Percentiles rank a stretch among this genome's conserved stretches.
These are phyloP conservation scores for Chlamydomonas schloesseri DNA, from an alignment of 139 green algal species.

Conservation along the genomic window DNA sequence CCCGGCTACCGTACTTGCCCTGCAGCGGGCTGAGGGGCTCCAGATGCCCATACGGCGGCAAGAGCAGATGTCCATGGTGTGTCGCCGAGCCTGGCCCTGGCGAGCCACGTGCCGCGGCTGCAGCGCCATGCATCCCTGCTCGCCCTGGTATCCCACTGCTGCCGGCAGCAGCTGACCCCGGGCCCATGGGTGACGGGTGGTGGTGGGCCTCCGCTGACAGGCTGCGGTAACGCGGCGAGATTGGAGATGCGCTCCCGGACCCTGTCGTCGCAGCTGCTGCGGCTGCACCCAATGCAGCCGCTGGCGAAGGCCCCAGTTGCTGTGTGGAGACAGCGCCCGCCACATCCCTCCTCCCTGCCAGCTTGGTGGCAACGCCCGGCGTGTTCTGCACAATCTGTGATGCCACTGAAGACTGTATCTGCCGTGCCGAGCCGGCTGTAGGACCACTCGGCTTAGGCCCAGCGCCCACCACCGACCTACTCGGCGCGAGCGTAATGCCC, in stretches of 20 bases:
- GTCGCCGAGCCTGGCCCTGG: background rate
- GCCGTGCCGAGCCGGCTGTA: too few species aligned
- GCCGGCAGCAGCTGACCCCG: too few species aligned
- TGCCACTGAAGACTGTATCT: too few species aligned
- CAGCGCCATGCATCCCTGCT: too few species aligned
- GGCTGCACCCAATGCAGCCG: background rate
- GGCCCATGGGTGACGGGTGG: too few species aligned
- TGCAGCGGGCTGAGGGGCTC: slow-evolving; percentile 2
- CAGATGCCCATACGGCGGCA: background rate
- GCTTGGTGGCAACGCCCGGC: background rate
- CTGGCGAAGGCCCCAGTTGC: too few species aligned
- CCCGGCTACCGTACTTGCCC: too few species aligned
- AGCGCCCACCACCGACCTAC: too few species aligned
- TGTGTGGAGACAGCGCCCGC: background rate
- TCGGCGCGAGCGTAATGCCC: background rate
- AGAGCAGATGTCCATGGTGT: background rate
- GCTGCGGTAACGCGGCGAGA: slow-evolving; percentile 8
- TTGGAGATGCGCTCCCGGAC: background rate
- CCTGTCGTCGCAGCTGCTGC: background rate
- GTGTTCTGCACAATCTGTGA: slow-evolving; percentile 4
- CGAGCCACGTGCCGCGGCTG: background rate
- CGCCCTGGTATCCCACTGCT: too few species aligned
- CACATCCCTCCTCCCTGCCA: background rate
- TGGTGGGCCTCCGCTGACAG: slow-evolving; percentile 2
- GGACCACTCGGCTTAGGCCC: too few species aligned